Base-by-base conservation (phyloP, 2,329 filamentous ascomycete genomes). In the Colletotrichum melonis region DNA sequence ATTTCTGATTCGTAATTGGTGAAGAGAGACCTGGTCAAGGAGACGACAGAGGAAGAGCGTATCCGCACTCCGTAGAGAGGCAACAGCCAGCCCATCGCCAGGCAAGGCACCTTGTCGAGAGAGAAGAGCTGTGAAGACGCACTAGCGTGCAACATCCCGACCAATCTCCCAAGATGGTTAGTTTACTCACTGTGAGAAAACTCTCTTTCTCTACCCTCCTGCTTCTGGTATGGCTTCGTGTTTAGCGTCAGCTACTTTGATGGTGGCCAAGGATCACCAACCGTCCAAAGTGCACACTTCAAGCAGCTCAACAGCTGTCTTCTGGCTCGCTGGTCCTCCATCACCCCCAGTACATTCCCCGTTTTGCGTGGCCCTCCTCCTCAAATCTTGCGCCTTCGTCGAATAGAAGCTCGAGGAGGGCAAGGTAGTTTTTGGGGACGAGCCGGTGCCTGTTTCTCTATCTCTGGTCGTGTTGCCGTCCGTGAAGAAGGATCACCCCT, bases 181-280 rank as follows among this genome's bases (percentile, higher is more conserved):
- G 70, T 56, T 35, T 65, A 22, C 35, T 30, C 26, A 70, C 22
- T 38, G 26, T 6, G 60, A 65, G 56, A 60, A 73, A 73, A 73
- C 67, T 70, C 42, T 70, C 60, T 70, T 66, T 11, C 60, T 65
- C 55, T 57, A 32, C 54, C 12, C 24, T 57, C 38, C 71, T 63
- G 38, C 52, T 65, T 28, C 30, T 22, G 67, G 67, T 8, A 62
- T 65, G 49, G 35, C 42, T 49, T 16, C 7, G 32, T 42, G 54
- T 32, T 16, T 66, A 66, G 66, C 35, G 49, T 24, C n/a, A 49
- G 26, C 52, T 12, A 26, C 38, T n/a, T 11, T 11, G 35, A 42
- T 49, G 42, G 19, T 49, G 58, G 22, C 56, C 70, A 26, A 54
- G 66, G 66, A 60, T 64, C 55, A 62, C n/a, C n/a, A 42, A 42